Conservation (phyloP, 2,329 filamentous ascomycete species). For the Calonectria pseudoreteaudii region DNA sequence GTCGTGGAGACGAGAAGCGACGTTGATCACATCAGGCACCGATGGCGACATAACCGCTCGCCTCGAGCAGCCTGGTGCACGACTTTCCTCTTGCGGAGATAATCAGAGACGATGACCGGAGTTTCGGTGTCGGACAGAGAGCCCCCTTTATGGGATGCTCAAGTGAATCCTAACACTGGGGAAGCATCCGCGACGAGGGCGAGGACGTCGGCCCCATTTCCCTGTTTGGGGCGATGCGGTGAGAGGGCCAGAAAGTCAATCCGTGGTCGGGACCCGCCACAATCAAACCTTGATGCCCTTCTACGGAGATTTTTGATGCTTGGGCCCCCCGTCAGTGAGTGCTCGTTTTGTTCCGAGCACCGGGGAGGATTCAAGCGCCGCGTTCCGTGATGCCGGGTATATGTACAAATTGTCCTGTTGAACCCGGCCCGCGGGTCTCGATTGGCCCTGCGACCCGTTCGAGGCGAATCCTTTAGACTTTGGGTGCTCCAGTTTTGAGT, state of each 20-base stretch:
- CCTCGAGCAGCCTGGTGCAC: not conserved
- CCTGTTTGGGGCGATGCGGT: not conserved
- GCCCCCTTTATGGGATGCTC: not conserved
- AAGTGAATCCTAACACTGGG: not conserved
- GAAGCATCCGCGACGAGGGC: not conserved
- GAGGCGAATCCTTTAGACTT: not conserved
- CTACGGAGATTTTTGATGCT: not conserved
- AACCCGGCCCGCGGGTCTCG: not conserved
- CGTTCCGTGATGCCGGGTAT: not conserved
- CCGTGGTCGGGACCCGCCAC: not conserved
- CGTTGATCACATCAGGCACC: not conserved
- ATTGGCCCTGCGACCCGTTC: not conserved
- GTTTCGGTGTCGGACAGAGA: not conserved
- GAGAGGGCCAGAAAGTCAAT: not conserved
- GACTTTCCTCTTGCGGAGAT: not conserved
- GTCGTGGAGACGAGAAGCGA: not conserved
- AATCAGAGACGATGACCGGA: not conserved
- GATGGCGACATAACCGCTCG: not conserved
- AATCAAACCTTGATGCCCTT: not conserved
- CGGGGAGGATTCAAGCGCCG: not conserved
- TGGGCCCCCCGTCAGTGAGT: not conserved
- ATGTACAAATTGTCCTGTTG: not conserved
- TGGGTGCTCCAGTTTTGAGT: not conserved
- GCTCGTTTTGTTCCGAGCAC: not conserved
- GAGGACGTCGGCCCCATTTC: slow-evolving; percentile 2